Percentiles rank a stretch among this genome's conserved stretches.
phyloP scores from a whole-genome alignment of 2,329 filamentous ascomycete species.

The Microsporum canis region DNA sequence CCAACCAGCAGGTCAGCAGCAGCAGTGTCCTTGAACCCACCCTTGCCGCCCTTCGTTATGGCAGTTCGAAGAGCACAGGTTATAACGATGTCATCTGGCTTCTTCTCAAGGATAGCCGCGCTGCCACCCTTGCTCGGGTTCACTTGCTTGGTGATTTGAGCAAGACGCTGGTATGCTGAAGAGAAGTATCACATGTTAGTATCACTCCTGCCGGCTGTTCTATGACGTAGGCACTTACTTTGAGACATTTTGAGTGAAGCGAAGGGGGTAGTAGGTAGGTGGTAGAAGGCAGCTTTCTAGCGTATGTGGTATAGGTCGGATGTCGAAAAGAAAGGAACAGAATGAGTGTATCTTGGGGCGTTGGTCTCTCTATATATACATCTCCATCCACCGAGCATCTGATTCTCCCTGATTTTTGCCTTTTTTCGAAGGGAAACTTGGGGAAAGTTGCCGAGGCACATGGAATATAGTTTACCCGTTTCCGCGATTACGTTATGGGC shows the following conservation, averaged over 20 bases:
- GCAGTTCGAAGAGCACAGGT: conserved; percentile 85
- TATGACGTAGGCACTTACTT: conserved; percentile 24
- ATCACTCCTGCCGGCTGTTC: background rate
- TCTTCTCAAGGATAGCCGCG: conserved; percentile 34
- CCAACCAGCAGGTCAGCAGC: conserved; percentile 77
- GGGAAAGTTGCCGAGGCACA: conserved; percentile 25
- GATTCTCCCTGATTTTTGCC: background rate
- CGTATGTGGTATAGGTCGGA: background rate
- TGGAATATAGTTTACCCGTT: conserved; percentile 18
- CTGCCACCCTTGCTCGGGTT: conserved; percentile 28
- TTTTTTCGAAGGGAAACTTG: conserved; percentile 1
- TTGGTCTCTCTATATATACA: background rate
- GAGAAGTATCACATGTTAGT: conserved; percentile 17
- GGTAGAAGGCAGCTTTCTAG: conserved; percentile 4
- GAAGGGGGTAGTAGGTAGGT: conserved; percentile 11
- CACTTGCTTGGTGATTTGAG: conserved; percentile 48
- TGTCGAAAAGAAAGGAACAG: background rate
- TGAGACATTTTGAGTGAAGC: conserved; percentile 31
- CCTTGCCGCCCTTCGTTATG: conserved; percentile 86
- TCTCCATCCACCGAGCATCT: background rate
- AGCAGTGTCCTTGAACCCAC: conserved; percentile 88
- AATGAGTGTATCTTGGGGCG: background rate
- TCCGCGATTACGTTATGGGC: background rate
- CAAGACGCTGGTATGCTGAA: conserved; percentile 47
- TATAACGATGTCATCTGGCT: conserved; percentile 66